Conservation (phyloP, 257 asterid species). For the Nicotiana tomentosiformis region DNA sequence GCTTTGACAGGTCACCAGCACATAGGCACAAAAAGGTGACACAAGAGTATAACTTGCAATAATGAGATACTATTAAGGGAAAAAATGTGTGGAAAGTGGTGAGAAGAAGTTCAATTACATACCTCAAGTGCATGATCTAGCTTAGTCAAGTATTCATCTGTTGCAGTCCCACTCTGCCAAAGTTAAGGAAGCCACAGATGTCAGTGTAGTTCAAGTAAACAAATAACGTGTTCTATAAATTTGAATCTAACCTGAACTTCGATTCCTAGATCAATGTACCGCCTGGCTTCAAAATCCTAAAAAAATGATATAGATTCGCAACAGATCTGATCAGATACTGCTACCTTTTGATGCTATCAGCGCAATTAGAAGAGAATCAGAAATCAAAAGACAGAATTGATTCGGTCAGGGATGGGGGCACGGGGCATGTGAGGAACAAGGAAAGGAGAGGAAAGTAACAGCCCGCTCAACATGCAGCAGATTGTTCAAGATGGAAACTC, state of each 20-base stretch:
- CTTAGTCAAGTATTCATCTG: conserved; percentile 61
- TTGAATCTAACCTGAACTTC: conserved; percentile 62
- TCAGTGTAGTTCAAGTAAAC: neutral
- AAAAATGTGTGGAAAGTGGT: neutral
- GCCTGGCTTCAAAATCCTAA: conserved; percentile 78
- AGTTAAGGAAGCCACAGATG: conserved; percentile 2
- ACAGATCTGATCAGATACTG: neutral
- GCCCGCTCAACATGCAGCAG: neutral
- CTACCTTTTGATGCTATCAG: neutral
- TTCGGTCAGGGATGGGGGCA: neutral
- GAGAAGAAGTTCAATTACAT: conserved; percentile 5
- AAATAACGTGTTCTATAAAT: neutral
- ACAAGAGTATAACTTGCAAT: neutral
- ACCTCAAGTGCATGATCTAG: conserved; percentile 87
- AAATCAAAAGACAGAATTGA: neutral
- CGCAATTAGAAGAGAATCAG: neutral
- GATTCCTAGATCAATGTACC: conserved; percentile 69
- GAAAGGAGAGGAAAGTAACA: neutral
- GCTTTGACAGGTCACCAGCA: neutral
- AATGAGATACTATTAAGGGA: neutral
- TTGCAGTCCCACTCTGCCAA: conserved; percentile 67
- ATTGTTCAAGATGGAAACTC: conserved; percentile 25
- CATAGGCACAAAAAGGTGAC: neutral
- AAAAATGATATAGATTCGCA: neutral
- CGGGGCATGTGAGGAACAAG: neutral